phyloP scores from a whole-genome alignment of 148 eudicot genomes.

The Arctostaphylos glauca region DNA sequence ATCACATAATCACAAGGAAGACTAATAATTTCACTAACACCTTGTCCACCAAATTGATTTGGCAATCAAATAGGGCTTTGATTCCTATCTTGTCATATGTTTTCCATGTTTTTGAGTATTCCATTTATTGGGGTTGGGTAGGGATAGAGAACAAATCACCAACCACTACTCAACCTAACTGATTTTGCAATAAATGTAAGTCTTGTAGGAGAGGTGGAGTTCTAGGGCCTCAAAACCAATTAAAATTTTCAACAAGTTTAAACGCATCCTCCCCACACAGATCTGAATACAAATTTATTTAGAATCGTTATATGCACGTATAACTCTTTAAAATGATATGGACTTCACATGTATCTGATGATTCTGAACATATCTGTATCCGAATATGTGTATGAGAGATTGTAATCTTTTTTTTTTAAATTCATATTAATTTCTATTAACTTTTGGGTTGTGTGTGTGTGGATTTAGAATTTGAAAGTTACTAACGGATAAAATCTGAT shows the following conservation, averaged over 20 bases:
- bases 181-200: slow-evolving; percentile 18
- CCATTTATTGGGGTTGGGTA: slow-evolving; percentile 24
- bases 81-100: neutral
- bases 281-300: too few species aligned
- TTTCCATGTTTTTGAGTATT: slow-evolving; percentile 9
- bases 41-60: neutral
- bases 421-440: neutral
- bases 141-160: slow-evolving; percentile 31
- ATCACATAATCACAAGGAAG: too few species aligned
- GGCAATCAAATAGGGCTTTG: neutral
- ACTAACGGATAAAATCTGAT: neutral
- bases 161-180: slow-evolving; percentile 41
- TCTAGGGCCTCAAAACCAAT: neutral
- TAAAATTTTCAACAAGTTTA: neutral
- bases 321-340: too few species aligned
- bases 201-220: neutral
- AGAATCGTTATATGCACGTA: too few species aligned
- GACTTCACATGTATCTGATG: neutral
- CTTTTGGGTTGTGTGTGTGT: slow-evolving; percentile 9
- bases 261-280: too few species aligned
- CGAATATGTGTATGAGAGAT: neutral
- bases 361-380: neutral
- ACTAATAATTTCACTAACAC: neutral
- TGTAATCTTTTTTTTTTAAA: neutral
- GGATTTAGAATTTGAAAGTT: neutral